Base-by-base conservation (phyloP, 2,329 filamentous ascomycete species). In the Metarhizium rileyi region DNA sequence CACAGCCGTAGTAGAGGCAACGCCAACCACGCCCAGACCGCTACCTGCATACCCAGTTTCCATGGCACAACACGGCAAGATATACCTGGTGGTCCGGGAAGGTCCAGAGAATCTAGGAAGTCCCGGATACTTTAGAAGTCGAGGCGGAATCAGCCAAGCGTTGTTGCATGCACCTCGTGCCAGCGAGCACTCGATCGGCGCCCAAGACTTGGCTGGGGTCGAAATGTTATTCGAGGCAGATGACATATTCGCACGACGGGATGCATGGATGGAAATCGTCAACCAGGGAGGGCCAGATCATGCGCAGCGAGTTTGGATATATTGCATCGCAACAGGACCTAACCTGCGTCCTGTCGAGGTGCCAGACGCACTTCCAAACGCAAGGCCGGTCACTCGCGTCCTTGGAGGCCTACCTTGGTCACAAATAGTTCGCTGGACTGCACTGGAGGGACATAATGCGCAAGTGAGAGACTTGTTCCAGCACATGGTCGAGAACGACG, bases 201-300 rank as follows among this genome's bases (percentile, higher is more conserved):
- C 16, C 16, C 10, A 12, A 12, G 30, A 33, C 30, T 33, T 33
- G 9, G 12, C 12, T 12, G 8, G 5, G 10, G 30, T 33, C 5
- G 10, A 5, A 10, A 10, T 33, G 1, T 14, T 14, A 5, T 5
- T 1, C 30, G 10, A 14, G 1, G 2, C 5, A 2, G 4, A 10
- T 2, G 30, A 5, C 27, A 28, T 28, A 28, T 28, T 28, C 27
- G 30, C 30, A 14, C 30, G 30, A 2, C 8, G 30, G 8, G 10
- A 33, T 4, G 12, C 8, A 5, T 16, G 30, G 30, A 33, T 33
- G 30, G n/a, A n/a, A n/a, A 16, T 12, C 10, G 4, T 33, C 9
- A 14, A 33, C 6, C 30, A 4, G 12, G 10, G 9, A 10, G 27
- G 10, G 30, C 10, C 30, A 33, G 30, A 28, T 28, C 12, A 16